Evolutionary conservation across 257 asterid genomes (phyloP), one percentile per base, ranked within the genome.

Genomic region (Penstemon barbatus): DNA sequence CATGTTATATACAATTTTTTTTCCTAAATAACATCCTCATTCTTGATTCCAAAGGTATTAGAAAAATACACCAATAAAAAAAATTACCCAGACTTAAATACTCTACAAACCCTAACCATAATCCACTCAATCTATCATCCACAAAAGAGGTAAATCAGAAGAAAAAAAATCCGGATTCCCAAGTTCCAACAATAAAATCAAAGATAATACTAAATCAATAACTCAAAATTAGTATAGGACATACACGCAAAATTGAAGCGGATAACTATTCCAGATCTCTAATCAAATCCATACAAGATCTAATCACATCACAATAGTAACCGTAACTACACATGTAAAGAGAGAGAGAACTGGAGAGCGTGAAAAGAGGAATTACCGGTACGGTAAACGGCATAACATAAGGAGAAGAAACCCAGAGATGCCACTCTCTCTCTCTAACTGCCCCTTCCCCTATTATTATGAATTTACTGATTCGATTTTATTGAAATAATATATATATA

Each of bases 331-430:
- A 11, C 39, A 41, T 7, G 40, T 15, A 25, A 9, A 57, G 57
- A 45, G 9, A 12, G 9, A 12, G n/a, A 46, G 4, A 33, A 10
- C 36, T 12, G 4, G 36, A 8, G 18, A 49, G 44, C 43, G 46
- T 54, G 46, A 19, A 13, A 68, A 25, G 13, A 71, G 6, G 4
- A n/a, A 0, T 52, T 73, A 82, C 84, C 83, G 66, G 75, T 59
- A 65, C 77, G 69, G 74, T 63, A 72, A 79, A 79, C 75, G 77
- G 81, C 84, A 76, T 75, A 68, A 76, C 77, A 81, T 61, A 70
- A 72, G 74, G 74, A 75, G 74, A 66, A 18, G 57, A 72, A 65
- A 69, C 76, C 72, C 56, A 64, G 81, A 44, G 83, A 78, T 73
- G 81, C 83, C 81, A 62, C 76, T 39, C 57, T 75, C 11, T 78